Evolutionary conservation across 176 grass and related monocot genomes (phyloP), one percentile per base, ranked within the genome.

Genomic region (Triticum urartu): DNA sequence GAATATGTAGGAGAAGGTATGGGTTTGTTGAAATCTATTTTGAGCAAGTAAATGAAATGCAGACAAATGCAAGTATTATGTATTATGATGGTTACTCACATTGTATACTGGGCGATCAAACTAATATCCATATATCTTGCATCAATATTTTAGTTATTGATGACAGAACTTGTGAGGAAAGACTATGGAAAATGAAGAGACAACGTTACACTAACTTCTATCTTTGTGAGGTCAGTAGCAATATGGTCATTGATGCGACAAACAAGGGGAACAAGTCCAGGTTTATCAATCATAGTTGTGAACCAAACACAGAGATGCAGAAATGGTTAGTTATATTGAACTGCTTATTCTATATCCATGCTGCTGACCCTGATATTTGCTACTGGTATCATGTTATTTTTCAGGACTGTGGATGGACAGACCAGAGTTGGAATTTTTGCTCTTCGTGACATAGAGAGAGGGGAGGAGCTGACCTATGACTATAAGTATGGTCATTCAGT

Each of bases 1-100:
- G 96, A 98, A 68, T 98, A 98, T 88, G 92, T 98, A 38, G 96
- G 96, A 76, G 96, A 98, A 98, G 96, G 96, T 98, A 92, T 66
- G n/a, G 38, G 68, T 66, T 75, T 84, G 43, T 92, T 72, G 11
- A 75, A 86, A 77, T 68, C 59, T 63, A 67, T 54, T 61, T 17
- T 76, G n/a, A 42, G 35, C 71, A 77, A 82, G 64, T 43, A 62
- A 69, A 86, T 43, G 63, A 64, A 66, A 40, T 68, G 17, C 68
- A 89, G 26, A 17, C 33, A 68, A 62, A 72, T 52, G 76, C 17
- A 43, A 77, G 21, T 48, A 42, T 28, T 84, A 59, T 64, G 58
- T 32, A 50, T 83, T 83, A 68, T 75, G 21, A 84, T 83, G 30
- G 64, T 38, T 79, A 26, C 81, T 81, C 18, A 18, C 58, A 66